Evolutionary conservation across 2,329 filamentous ascomycete species (phyloP).

Genomic region (Colletotrichum kahawae): DNA sequence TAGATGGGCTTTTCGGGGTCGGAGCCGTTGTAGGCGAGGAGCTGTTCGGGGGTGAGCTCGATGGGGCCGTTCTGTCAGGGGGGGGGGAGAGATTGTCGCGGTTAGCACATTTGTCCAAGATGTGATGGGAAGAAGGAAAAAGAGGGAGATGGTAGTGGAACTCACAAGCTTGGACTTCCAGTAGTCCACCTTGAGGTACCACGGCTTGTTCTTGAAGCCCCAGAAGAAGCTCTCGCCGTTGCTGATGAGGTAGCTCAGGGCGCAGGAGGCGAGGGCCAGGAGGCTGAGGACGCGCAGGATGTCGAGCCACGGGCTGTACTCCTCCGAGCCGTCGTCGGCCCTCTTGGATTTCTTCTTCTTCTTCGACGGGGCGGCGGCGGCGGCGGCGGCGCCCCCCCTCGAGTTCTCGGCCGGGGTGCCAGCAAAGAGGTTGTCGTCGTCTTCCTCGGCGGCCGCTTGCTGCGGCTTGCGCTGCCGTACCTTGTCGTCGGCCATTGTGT

Average conservation of each 20-base stretch:
- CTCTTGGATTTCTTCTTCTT: slow-evolving; percentile 31
- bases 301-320: slow-evolving; percentile 62
- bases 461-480: slow-evolving; percentile 51
- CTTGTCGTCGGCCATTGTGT: slow-evolving; percentile 37
- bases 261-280: slow-evolving; percentile 68
- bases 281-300: slow-evolving; percentile 73
- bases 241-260: slow-evolving; percentile 78
- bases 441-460: slow-evolving; percentile 22
- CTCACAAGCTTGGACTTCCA: slow-evolving; percentile 68
- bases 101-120: too few species aligned
- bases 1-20: slow-evolving; percentile 81
- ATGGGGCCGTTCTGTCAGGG: slow-evolving; percentile 59
- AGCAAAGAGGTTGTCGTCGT: slow-evolving; percentile 35
- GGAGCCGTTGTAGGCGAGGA: slow-evolving; percentile 77
- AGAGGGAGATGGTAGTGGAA: slow-evolving; percentile 1
- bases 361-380: slow-evolving; percentile 16
- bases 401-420: slow-evolving; percentile 26
- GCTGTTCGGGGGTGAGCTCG: slow-evolving; percentile 75
- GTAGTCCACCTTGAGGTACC: slow-evolving; percentile 63
- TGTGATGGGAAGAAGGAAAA: not conserved
- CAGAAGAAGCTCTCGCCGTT: slow-evolving; percentile 73
- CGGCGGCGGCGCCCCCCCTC: not conserved
- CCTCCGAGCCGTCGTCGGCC: slow-evolving; percentile 62
- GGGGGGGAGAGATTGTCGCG: too few species aligned
- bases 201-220: slow-evolving; percentile 64